These are phyloP conservation scores for Pecoramyces ruminantium DNA, from an alignment of 192 early-diverging fungal genomes.

Conservation along the genomic window DNA sequence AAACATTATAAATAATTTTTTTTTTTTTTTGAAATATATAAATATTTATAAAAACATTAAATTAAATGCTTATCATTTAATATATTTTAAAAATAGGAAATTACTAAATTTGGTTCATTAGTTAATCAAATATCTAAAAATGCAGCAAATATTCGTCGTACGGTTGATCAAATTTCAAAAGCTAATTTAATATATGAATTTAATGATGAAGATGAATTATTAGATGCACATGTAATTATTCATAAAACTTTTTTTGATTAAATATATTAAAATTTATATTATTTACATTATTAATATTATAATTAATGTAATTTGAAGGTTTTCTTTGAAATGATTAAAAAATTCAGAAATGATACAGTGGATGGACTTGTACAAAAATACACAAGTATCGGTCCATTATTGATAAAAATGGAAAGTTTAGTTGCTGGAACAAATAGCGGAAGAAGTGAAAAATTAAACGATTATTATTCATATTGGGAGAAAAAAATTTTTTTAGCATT, in stretches of 20 bases:
- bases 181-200: constrained; percentile 29
- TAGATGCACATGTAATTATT: constrained; percentile 36
- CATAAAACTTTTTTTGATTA: no score
- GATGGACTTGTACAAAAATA: constrained; percentile 33
- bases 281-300: no score
- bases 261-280: no score
- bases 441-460: constrained; percentile 32
- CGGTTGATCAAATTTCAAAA: constrained; percentile 26
- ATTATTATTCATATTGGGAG: constrained; percentile 44
- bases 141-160: constrained; percentile 31
- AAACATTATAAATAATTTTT: no score
- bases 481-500: constrained; percentile 17
- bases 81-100: constrained; percentile 20
- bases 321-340: constrained; percentile 41
- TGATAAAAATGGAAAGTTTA: constrained; percentile 45
- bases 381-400: constrained; percentile 32
- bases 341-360: constrained; percentile 18
- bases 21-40: no score
- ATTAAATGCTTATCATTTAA: no score
- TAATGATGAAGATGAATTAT: constrained; percentile 14
- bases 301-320: no score
- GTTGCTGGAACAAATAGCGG: constrained; percentile 46
- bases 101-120: constrained; percentile 40
- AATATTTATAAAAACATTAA: no score
- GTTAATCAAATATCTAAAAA: constrained; percentile 43